Percentiles rank a stretch among this genome's conserved stretches.
These are phyloP conservation scores for Phytophthora multivora DNA, from an alignment of 352 stramenopile genomes.

Conservation along the genomic window DNA sequence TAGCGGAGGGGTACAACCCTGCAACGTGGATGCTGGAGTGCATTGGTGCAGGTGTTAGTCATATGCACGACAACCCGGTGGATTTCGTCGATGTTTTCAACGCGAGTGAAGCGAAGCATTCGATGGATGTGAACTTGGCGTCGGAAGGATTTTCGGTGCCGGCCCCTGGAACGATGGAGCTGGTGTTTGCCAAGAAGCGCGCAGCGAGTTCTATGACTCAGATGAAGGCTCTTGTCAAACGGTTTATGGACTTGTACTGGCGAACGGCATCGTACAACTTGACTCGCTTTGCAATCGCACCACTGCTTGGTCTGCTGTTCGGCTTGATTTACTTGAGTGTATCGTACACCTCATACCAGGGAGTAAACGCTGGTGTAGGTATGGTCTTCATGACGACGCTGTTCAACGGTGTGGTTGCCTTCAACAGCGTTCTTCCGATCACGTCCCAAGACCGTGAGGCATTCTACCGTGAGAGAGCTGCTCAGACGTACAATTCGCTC, in stretches of 20 bases:
- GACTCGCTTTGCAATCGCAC: constrained; percentile 53
- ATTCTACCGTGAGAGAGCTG: constrained; percentile 90
- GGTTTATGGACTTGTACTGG: constrained; percentile 56
- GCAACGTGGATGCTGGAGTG: constrained; percentile 89
- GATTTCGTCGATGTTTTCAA: constrained; percentile 36
- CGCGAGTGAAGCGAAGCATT: constrained; percentile 25
- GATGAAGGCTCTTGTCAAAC: constrained; percentile 39
- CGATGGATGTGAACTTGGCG: constrained; percentile 28
- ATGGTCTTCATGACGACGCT: constrained; percentile 88
- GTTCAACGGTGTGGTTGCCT: constrained; percentile 82
- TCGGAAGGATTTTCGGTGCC: constrained; percentile 33
- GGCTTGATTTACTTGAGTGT: constrained; percentile 52
- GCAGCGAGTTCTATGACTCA: constrained; percentile 33
- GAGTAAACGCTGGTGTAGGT: constrained; percentile 60
- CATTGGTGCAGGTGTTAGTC: constrained; percentile 64
- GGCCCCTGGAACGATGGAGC: constrained; percentile 7
- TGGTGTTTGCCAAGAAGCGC: constrained; percentile 43
- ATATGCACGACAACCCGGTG: constrained; percentile 13
- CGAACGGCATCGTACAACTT: constrained; percentile 82
- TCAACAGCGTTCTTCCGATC: constrained; percentile 74
- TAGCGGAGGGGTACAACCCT: constrained; percentile 78
- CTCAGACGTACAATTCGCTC: constrained; percentile 81
- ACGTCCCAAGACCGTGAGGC: constrained; percentile 67
- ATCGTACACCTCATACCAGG: constrained; percentile 53
- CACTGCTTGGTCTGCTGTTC: constrained; percentile 40